Evolutionary conservation across 345 rosid genomes (phyloP).

Genomic region (Diplotaxis tenuifolia): DNA sequence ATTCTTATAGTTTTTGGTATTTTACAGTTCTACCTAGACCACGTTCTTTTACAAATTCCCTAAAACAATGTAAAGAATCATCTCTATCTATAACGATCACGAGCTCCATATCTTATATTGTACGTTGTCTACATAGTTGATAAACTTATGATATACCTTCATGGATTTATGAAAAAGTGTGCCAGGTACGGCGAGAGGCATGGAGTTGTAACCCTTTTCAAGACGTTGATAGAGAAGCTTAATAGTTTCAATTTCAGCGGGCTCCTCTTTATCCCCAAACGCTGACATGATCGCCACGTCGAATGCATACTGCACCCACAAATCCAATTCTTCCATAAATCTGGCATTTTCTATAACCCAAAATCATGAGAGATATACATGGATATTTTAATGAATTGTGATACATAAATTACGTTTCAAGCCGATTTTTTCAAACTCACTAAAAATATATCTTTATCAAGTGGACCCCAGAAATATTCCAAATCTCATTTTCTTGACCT

Average conservation of each 20-base stretch:
- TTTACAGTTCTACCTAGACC: background rate
- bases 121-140: background rate
- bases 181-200: constrained; percentile 86
- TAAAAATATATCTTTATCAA: background rate
- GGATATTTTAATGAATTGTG: too few species aligned
- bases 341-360: background rate
- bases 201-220: constrained; percentile 88
- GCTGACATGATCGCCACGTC: constrained; percentile 89
- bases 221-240: constrained; percentile 65
- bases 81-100: background rate
- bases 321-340: constrained; percentile 5
- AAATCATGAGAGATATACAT: too few species aligned
- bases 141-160: constrained; percentile 47
- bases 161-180: constrained; percentile 78
- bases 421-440: background rate
- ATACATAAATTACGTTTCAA: too few species aligned
- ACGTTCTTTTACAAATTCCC: background rate
- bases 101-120: background rate
- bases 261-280: constrained; percentile 57
- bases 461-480: background rate
- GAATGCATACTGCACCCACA: constrained; percentile 69
- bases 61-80: background rate
- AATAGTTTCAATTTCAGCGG: constrained; percentile 54
- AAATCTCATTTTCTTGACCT: background rate
- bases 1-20: background rate